phyloP scores from a whole-genome alignment of 768 basidiomycete species.

The Russula ochroleuca region DNA sequence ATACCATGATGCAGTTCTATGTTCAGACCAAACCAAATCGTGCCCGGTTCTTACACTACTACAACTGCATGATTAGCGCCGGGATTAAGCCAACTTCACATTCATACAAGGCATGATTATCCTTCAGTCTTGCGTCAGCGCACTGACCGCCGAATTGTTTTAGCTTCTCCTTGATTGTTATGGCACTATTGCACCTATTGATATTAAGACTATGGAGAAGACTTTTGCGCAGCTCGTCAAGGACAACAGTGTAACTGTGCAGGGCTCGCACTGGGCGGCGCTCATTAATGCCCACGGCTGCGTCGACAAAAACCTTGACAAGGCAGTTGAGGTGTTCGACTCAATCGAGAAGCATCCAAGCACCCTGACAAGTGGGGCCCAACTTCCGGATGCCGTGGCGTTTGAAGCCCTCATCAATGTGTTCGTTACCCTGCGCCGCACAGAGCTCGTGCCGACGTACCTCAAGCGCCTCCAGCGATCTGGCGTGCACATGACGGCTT shows the following conservation, averaged over 20 bases:
- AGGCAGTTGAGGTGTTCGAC: constrained; percentile 74
- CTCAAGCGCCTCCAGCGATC: constrained; percentile 53
- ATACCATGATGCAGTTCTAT: constrained; percentile 98
- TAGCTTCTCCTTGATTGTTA: constrained; percentile 87
- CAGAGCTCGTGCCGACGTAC: constrained; percentile 72
- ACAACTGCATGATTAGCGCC: constrained; percentile 56
- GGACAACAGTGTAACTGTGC: constrained; percentile 44
- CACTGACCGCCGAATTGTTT: constrained; percentile 8
- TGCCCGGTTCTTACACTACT: constrained; percentile 68
- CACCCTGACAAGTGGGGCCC: constrained; percentile 33
- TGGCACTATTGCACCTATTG: constrained; percentile 79
- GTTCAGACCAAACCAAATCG: constrained; percentile 87
- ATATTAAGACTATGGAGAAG: constrained; percentile 63
- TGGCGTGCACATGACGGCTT: constrained; percentile 87
- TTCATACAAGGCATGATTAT: constrained; percentile 78
- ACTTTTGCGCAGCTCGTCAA: constrained; percentile 58
- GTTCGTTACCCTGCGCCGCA: constrained; percentile 68
- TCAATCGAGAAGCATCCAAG: constrained; percentile 57
- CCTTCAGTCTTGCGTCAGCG: constrained; percentile 6
- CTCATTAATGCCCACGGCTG: constrained; percentile 89
- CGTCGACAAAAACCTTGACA: constrained; percentile 67
- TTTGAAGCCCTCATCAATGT: constrained; percentile 91
- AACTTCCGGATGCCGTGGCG: constrained; percentile 72
- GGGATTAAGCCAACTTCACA: constrained; percentile 75
- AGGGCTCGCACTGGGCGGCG: constrained; percentile 72